phyloP scores from a whole-genome alignment of 306 rosid genomes.

The Bauhinia variegata region DNA sequence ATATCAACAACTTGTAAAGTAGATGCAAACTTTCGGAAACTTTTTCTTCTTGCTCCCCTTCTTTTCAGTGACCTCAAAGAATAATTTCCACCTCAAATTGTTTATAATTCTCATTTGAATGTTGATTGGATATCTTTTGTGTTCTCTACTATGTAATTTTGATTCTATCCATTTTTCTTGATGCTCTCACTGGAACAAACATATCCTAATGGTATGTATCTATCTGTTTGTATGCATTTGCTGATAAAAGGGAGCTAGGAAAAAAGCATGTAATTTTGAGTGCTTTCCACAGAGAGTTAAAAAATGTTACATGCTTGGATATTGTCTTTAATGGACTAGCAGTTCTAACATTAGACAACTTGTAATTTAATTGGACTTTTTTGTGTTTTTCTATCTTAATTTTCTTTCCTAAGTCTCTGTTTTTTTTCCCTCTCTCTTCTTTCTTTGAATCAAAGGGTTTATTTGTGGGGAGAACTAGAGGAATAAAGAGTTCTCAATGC shows the following conservation, averaged over 20 bases:
- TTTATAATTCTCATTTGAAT: no score
- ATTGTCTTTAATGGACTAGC: not conserved
- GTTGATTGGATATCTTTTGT: no score
- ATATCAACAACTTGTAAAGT: slow-evolving; percentile 1
- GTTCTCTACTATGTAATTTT: not conserved
- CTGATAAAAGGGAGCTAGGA: not conserved
- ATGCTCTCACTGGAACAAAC: not conserved
- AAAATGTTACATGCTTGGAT: not conserved
- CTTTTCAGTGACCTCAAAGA: no score
- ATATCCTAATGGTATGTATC: not conserved
- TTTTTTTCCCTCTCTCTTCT: not conserved
- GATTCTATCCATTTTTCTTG: not conserved
- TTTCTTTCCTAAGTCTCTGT: not conserved
- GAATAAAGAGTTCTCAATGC: slow-evolving; percentile 70
- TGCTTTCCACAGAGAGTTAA: not conserved
- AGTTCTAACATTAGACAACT: not conserved
- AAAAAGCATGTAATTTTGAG: not conserved
- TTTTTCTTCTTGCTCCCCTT: no score
- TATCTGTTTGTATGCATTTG: no score
- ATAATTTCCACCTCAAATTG: no score
- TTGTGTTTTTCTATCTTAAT: not conserved
- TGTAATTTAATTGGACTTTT: not conserved
- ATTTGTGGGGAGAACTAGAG: slow-evolving; percentile 51
- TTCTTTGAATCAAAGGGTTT: slow-evolving; percentile 56
- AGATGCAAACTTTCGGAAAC: not conserved